A percentile compares a stretch with the other conserved stretches of the same genome.
Evolutionary conservation across 768 basidiomycete species (phyloP).

Genomic region (Pisolithus albus): DNA sequence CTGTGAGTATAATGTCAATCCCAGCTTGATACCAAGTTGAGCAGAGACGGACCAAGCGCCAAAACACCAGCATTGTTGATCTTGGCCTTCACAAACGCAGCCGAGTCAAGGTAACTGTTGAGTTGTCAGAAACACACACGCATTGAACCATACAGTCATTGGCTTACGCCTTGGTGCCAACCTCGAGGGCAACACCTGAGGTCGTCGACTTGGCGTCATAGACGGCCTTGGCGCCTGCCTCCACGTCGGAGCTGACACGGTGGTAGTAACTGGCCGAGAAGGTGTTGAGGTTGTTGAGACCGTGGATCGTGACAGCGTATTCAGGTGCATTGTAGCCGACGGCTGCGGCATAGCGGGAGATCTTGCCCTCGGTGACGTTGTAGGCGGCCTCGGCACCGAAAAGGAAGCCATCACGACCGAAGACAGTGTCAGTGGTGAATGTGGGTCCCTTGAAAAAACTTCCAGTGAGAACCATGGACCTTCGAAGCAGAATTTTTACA

Average conservation of each 20-base stretch:
- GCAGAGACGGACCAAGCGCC: slow-evolving; percentile 55
- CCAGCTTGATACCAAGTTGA: background rate
- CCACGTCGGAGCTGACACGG: slow-evolving; percentile 84
- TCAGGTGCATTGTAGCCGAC: slow-evolving; percentile 94
- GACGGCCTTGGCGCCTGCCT: slow-evolving; percentile 93
- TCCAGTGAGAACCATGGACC: background rate
- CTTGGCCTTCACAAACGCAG: slow-evolving; percentile 96
- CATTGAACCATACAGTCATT: background rate
- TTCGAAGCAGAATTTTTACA: background rate
- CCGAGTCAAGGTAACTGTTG: slow-evolving; percentile 69
- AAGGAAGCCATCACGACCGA: slow-evolving; percentile 97
- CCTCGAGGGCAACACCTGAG: slow-evolving; percentile 83
- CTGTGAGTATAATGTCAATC: slow-evolving; percentile 29
- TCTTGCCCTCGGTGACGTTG: slow-evolving; percentile 89
- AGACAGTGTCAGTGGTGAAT: slow-evolving; percentile 91
- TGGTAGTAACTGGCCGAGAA: slow-evolving; percentile 99
- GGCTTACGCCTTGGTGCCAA: slow-evolving; percentile 89
- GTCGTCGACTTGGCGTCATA: slow-evolving; percentile 91
- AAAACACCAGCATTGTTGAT: slow-evolving; percentile 96
- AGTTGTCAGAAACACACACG: background rate
- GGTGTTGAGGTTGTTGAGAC: slow-evolving; percentile 87
- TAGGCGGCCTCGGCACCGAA: slow-evolving; percentile 94
- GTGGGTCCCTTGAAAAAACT: slow-evolving; percentile 70
- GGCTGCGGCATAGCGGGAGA: slow-evolving; percentile 88
- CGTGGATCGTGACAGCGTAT: slow-evolving; percentile 91